A percentile compares a stretch with the other conserved stretches of the same genome.
These are phyloP conservation scores for Beauveria medogensis DNA, from an alignment of 2,329 filamentous ascomycete species.

Conservation along the genomic window DNA sequence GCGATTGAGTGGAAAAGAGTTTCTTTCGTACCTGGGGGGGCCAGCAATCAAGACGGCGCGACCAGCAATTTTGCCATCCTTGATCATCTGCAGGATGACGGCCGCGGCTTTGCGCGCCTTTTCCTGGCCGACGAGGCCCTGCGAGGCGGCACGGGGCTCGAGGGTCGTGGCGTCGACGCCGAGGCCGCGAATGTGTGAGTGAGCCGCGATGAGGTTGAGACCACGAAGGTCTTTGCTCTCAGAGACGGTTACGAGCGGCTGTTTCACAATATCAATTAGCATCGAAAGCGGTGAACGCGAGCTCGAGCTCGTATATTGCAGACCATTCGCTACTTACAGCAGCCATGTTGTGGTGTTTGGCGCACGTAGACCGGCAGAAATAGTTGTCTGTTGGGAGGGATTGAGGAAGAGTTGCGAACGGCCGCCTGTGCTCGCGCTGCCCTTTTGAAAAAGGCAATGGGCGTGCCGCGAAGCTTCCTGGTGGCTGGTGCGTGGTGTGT, in stretches of 20 bases:
- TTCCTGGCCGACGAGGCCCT: conserved; percentile 91
- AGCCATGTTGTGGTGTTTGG: conserved; percentile 35
- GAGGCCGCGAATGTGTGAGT: conserved; percentile 94
- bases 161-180: conserved; percentile 88
- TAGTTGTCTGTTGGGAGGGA: conserved; percentile 11
- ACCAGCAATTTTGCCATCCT: conserved; percentile 96
- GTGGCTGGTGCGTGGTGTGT: conserved; percentile 9
- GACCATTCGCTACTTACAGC: conserved; percentile 34
- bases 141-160: conserved; percentile 75
- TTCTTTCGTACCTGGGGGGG: conserved; percentile 59
- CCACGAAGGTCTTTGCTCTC: conserved; percentile 94
- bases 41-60: conserved; percentile 91
- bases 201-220: conserved; percentile 93
- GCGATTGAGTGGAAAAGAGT: not conserved
- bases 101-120: conserved; percentile 95
- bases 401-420: not conserved
- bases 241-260: conserved; percentile 69
- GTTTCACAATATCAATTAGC: conserved; percentile 17
- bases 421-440: conserved; percentile 1
- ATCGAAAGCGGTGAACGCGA: not conserved
- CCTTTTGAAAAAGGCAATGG: conserved; percentile 10
- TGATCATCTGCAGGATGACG: conserved; percentile 97
- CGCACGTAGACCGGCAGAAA: conserved; percentile 12
- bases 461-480: conserved; percentile 1
- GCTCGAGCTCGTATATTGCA: not conserved